phyloP scores from a whole-genome alignment of 495 filamentous ascomycete genomes.

The Geoglossum glabrum region DNA sequence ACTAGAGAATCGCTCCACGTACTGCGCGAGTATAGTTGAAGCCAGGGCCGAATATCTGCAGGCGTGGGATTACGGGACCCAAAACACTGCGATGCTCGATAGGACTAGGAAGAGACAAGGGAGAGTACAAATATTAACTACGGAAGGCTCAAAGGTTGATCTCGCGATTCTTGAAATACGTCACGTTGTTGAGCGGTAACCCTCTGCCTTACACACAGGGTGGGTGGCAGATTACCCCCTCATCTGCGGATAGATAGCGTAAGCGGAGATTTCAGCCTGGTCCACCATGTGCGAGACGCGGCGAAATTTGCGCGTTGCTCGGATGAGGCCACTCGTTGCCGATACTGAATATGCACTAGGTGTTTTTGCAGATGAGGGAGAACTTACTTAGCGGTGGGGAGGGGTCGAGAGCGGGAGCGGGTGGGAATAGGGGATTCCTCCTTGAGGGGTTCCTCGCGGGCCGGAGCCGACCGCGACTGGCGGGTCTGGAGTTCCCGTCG shows the following conservation, averaged over 20 bases:
- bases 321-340: slow-evolving; percentile 5
- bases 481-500: too few relatives aligned
- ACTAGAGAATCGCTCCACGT: too few relatives aligned
- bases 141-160: slow-evolving; percentile 12
- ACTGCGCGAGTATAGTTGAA: too few relatives aligned
- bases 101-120: too few relatives aligned
- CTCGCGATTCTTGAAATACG: slow-evolving; percentile 15
- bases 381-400: neutral
- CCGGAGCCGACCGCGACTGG: too few relatives aligned
- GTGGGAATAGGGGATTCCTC: too few relatives aligned
- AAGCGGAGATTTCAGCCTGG: slow-evolving; percentile 6
- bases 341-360: slow-evolving; percentile 7
- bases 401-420: neutral
- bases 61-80: too few relatives aligned
- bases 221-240: slow-evolving; percentile 8
- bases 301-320: slow-evolving; percentile 8
- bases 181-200: slow-evolving; percentile 8
- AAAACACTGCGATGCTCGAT: too few relatives aligned
- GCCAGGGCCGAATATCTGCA: too few relatives aligned
- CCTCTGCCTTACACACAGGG: slow-evolving; percentile 12
- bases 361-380: neutral
- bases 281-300: slow-evolving; percentile 9
- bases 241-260: neutral
- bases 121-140: too few relatives aligned
- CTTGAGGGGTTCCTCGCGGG: too few relatives aligned